Conservation (phyloP, 164 flowering plant species). For the Pachysandra terminalis region DNA sequence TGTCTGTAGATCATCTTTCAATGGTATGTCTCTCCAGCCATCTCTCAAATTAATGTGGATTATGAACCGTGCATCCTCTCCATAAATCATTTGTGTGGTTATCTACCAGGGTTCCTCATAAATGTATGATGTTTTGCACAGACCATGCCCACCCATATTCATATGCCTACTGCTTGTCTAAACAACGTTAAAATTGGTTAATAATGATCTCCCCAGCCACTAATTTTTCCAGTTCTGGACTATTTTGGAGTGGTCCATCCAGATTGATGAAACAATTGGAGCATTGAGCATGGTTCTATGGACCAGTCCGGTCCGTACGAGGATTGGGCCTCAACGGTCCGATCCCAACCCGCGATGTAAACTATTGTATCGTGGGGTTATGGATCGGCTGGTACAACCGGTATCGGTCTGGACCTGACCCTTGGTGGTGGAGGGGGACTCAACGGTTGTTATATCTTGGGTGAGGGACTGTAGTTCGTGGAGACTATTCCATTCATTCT, state of each 20-base stretch:
- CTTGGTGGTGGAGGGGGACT: no score
- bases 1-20: slow-evolving; percentile 57
- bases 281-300: no score
- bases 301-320: no score
- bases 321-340: no score
- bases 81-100: not conserved
- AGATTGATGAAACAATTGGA: slow-evolving; percentile 7
- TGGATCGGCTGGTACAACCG: no score
- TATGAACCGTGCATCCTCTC: not conserved
- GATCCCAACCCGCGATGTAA: no score
- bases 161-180: not conserved
- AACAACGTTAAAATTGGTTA: not conserved
- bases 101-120: not conserved
- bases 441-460: no score
- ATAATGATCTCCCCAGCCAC: slow-evolving; percentile 9
- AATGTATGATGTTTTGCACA: not conserved
- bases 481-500: no score
- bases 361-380: no score
- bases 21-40: slow-evolving; percentile 37
- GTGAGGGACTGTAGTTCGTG: no score
- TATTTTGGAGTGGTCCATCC: slow-evolving; percentile 1
- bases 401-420: no score
- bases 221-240: slow-evolving; percentile 2
- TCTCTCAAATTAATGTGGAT: not conserved
- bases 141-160: not conserved